Evolutionary conservation across 1,284 basidiomycete genomes (phyloP).

Genomic region (Microbotryum scabiosae): DNA sequence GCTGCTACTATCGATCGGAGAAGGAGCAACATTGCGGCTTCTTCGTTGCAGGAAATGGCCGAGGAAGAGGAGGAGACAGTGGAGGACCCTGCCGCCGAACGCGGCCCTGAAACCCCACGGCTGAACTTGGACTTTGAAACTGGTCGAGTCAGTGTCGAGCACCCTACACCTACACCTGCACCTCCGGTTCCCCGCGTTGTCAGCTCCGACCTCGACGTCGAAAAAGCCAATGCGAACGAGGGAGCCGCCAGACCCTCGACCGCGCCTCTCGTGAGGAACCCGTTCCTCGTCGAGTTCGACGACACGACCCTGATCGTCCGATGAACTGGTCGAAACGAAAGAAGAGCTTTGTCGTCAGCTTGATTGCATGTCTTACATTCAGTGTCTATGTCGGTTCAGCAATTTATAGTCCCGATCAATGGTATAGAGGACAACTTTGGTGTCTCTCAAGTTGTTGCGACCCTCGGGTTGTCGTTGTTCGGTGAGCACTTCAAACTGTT

Average conservation of each 20-base stretch:
- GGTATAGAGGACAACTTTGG: slow-evolving; percentile 27
- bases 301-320: slow-evolving; percentile 34
- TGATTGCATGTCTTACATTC: slow-evolving; percentile 39
- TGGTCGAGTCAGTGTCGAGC: too few species aligned
- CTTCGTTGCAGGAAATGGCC: neutral
- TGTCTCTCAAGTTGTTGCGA: slow-evolving; percentile 21
- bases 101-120: too few species aligned
- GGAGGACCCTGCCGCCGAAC: neutral
- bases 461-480: slow-evolving; percentile 30
- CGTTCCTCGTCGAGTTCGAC: slow-evolving; percentile 35
- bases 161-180: too few species aligned
- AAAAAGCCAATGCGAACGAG: too few species aligned
- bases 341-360: slow-evolving; percentile 35
- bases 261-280: neutral
- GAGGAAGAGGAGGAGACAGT: neutral
- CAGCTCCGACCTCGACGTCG: too few species aligned
- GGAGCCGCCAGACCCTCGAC: neutral
- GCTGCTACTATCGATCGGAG: neutral
- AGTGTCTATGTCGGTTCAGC: slow-evolving; percentile 38
- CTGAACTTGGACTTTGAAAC: too few species aligned
- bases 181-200: too few species aligned
- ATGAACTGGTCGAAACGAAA: slow-evolving; percentile 37
- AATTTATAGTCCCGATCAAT: slow-evolving; percentile 34
- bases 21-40: neutral
- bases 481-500: too few species aligned